These are phyloP conservation scores for Globisporangium ultimum DNA, from an alignment of 352 stramenopile species.

Conservation along the genomic window DNA sequence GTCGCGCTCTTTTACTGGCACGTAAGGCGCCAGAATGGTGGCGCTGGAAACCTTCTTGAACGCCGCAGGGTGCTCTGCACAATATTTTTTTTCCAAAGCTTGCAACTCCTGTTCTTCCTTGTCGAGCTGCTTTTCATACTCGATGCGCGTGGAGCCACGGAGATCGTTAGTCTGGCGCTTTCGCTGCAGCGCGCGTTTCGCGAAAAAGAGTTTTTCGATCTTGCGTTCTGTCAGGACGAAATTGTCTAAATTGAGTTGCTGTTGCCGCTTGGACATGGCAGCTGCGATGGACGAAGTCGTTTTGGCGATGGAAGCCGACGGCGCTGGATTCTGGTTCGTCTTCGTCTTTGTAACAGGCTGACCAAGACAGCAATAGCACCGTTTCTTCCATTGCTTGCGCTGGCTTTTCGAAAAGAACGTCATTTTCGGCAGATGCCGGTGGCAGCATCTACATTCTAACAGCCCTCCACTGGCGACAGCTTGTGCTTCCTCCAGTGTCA, in stretches of 20 bases:
- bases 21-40: background rate
- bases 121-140: slow-evolving; percentile 19
- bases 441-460: too few relatives aligned
- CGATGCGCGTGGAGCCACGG: slow-evolving; percentile 17
- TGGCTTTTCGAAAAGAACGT: slow-evolving; percentile 6
- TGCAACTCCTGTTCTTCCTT: slow-evolving; percentile 12
- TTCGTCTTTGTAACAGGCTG: background rate
- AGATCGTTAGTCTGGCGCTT: slow-evolving; percentile 19
- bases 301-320: background rate
- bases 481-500: too few relatives aligned
- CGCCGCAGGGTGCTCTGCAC: background rate
- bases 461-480: too few relatives aligned
- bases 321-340: background rate
- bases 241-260: background rate
- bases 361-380: slow-evolving; percentile 5
- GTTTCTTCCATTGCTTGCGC: background rate
- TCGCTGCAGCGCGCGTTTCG: slow-evolving; percentile 16
- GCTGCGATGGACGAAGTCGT: background rate
- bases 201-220: slow-evolving; percentile 19
- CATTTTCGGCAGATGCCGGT: background rate
- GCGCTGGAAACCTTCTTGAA: slow-evolving; percentile 1
- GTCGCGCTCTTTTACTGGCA: slow-evolving; percentile 2
- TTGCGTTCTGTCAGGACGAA: background rate
- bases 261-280: background rate
- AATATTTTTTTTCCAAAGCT: slow-evolving; percentile 6